These are phyloP conservation scores for Tetracladium setigerum DNA, from an alignment of 495 filamentous ascomycete species.

Conservation along the genomic window DNA sequence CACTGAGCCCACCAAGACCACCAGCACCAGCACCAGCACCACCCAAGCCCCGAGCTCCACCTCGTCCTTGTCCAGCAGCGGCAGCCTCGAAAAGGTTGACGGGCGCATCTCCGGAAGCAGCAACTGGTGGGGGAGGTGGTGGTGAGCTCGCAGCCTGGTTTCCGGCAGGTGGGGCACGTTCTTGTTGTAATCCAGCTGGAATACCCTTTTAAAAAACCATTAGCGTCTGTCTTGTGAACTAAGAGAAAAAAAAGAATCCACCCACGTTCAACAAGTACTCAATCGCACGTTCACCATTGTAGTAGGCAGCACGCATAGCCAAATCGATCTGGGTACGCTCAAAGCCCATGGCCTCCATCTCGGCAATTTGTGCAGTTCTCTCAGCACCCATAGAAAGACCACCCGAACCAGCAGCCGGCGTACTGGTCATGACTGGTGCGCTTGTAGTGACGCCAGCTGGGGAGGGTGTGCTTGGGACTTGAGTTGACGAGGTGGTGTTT, in stretches of 20 bases:
- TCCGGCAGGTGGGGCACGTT: slow-evolving; percentile 38
- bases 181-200: slow-evolving; percentile 70
- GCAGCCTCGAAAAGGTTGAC: slow-evolving; percentile 95
- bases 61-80: slow-evolving; percentile 56
- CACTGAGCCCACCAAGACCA: slow-evolving; percentile 41
- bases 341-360: slow-evolving; percentile 98
- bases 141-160: slow-evolving; percentile 29
- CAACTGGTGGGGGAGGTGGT: slow-evolving; percentile 27
- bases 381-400: slow-evolving; percentile 77
- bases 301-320: slow-evolving; percentile 92
- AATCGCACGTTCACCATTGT: slow-evolving; percentile 93
- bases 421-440: slow-evolving; percentile 29
- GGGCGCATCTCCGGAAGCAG: slow-evolving; percentile 50
- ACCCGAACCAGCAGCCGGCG: slow-evolving; percentile 39
- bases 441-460: slow-evolving; percentile 38
- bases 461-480: slow-evolving; percentile 58
- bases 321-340: slow-evolving; percentile 75
- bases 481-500: slow-evolving; percentile 31
- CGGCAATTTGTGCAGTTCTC: slow-evolving; percentile 76
- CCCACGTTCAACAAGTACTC: slow-evolving; percentile 88
- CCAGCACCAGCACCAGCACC: slow-evolving; percentile 22
- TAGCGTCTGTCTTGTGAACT: slow-evolving; percentile 8
- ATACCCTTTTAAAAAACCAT: slow-evolving; percentile 60
- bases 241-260: slow-evolving; percentile 9
- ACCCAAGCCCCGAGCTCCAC: slow-evolving; percentile 32